phyloP scores from a whole-genome alignment of 805 yeast genomes.

The Metschnikowia hibisci region DNA sequence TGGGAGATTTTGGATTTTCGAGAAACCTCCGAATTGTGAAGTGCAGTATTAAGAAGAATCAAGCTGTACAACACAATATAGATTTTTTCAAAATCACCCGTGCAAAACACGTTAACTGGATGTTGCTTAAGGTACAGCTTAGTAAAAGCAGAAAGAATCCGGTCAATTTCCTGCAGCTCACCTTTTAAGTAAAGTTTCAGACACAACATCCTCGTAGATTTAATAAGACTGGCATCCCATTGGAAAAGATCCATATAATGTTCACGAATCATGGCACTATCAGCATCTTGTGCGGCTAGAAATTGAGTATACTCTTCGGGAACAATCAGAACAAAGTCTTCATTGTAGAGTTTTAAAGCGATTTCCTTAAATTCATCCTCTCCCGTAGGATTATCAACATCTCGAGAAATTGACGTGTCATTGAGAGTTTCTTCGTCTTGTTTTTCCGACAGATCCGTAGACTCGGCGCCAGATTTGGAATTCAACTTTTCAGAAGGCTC shows the following conservation, averaged over 20 bases:
- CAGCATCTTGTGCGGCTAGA: conserved; percentile 45
- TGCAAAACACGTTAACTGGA: conserved; percentile 47
- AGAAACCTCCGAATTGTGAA: conserved; percentile 51
- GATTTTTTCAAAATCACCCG: conserved; percentile 49
- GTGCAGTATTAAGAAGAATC: conserved; percentile 70
- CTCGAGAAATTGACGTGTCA: not conserved
- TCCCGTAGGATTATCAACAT: not conserved
- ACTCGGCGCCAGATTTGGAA: not conserved
- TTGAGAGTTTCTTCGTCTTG: conserved; percentile 7
- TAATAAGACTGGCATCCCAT: conserved; percentile 50
- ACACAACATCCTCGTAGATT: conserved; percentile 58
- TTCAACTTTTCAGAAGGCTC: not conserved
- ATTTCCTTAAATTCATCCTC: conserved; percentile 27
- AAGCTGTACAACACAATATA: conserved; percentile 71
- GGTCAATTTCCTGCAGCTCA: conserved; percentile 78
- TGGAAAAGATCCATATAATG: conserved; percentile 45
- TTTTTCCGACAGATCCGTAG: conserved; percentile 2
- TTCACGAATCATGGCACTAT: conserved; percentile 37
- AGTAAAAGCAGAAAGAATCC: conserved; percentile 66
- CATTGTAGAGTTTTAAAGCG: conserved; percentile 35
- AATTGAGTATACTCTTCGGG: conserved; percentile 45
- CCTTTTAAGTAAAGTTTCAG: conserved; percentile 69
- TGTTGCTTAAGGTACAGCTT: conserved; percentile 54
- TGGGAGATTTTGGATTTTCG: conserved; percentile 38
- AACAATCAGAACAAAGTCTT: conserved; percentile 39